A percentile compares a stretch with the other conserved stretches of the same genome.
These are phyloP conservation scores for Musa itinerans DNA, from an alignment of 176 grass and related monocot species.

Conservation along the genomic window DNA sequence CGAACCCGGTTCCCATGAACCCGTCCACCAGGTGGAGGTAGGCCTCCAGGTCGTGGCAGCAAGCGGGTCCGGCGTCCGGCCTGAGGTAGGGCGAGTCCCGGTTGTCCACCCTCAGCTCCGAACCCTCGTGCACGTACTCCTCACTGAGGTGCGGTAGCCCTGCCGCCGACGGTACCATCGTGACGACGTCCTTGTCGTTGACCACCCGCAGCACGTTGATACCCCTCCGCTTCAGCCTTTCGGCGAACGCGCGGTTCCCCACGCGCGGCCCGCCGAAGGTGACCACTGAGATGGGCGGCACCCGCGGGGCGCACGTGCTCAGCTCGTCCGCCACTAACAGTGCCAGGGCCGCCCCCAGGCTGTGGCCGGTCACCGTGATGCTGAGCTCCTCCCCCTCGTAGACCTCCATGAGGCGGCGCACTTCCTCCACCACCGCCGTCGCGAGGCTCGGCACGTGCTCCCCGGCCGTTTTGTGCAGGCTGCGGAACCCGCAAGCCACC, in stretches of 20 bases:
- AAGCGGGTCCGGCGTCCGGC: constrained; percentile 48
- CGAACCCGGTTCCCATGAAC: constrained; percentile 52
- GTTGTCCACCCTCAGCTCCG: constrained; percentile 60
- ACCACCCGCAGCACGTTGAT: constrained; percentile 77
- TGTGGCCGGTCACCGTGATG: constrained; percentile 88
- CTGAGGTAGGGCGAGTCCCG: constrained; percentile 69
- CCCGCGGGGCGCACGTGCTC: constrained; percentile 31
- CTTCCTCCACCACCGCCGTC: constrained; percentile 51
- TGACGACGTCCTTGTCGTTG: constrained; percentile 73
- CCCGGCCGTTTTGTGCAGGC: constrained; percentile 68
- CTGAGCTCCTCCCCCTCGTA: constrained; percentile 90
- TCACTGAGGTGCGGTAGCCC: constrained; percentile 28
- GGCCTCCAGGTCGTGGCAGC: constrained; percentile 80
- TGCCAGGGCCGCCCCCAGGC: constrained; percentile 72
- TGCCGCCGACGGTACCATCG: constrained; percentile 53
- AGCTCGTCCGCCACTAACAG: constrained; percentile 81
- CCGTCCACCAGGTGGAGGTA: constrained; percentile 94
- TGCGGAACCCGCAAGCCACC: constrained; percentile 58
- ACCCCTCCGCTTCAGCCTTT: constrained; percentile 29
- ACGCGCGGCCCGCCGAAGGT: constrained; percentile 85
- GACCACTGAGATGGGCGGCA: constrained; percentile 66
- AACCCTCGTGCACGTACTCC: constrained; percentile 60
- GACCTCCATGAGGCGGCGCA: constrained; percentile 54
- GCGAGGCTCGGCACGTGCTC: constrained; percentile 62
- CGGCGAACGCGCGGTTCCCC: constrained; percentile 59